Evolutionary conservation across 768 basidiomycete species (phyloP).

Genomic region (Suillus decipiens): DNA sequence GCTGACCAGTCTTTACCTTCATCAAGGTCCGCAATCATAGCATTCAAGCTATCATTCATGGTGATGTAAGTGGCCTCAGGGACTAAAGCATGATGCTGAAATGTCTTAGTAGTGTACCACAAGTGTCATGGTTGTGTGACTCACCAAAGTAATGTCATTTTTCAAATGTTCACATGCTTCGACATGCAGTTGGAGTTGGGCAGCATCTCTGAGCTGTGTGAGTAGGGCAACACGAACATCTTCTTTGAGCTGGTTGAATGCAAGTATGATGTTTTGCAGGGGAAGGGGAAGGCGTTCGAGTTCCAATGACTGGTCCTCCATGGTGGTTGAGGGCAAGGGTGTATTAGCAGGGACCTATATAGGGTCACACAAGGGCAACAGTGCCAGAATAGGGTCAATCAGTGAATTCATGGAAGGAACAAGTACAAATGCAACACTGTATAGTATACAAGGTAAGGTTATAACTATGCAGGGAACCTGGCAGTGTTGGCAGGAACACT

Average conservation of each 20-base stretch:
- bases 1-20: background rate
- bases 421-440: no score
- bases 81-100: background rate
- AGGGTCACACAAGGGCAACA: no score
- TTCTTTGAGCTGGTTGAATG: conserved; percentile 1
- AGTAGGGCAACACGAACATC: background rate
- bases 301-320: background rate
- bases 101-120: background rate
- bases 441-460: no score
- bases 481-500: no score
- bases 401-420: no score
- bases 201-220: background rate
- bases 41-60: background rate
- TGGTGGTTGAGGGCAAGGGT: background rate
- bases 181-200: background rate
- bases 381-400: no score
- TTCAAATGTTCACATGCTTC: background rate
- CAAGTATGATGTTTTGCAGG: background rate
- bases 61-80: background rate
- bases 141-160: background rate
- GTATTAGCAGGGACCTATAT: background rate
- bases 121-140: background rate
- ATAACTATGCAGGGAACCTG: no score
- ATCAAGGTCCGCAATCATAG: background rate
- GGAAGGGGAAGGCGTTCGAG: background rate